These are phyloP conservation scores for Puccinia polysora DNA, from an alignment of 1,284 basidiomycete species.

Conservation along the genomic window DNA sequence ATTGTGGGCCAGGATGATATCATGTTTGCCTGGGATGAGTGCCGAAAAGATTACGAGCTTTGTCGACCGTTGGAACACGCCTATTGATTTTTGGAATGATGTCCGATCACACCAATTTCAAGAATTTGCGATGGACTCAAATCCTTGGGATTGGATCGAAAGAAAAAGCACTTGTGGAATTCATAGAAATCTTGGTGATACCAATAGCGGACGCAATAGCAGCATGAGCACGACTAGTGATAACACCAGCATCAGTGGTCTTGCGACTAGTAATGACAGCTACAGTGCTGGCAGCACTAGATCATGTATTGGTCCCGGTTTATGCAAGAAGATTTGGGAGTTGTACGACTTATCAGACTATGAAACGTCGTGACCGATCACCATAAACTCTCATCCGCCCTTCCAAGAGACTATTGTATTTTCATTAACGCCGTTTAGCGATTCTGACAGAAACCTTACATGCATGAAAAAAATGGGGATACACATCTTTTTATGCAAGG, in stretches of 20 bases:
- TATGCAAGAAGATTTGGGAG: constrained; percentile 32
- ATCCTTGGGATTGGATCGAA: constrained; percentile 29
- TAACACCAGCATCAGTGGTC: not conserved
- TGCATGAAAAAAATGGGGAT: too few relatives aligned
- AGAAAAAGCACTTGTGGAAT: not conserved
- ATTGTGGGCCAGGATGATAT: constrained; percentile 58
- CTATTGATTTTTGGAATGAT: constrained; percentile 54
- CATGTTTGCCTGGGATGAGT: constrained; percentile 58
- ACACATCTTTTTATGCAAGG: too few relatives aligned
- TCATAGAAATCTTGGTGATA: too few relatives aligned
- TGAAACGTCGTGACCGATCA: not conserved
- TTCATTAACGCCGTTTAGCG: too few relatives aligned
- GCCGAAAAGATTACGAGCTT: constrained; percentile 57
- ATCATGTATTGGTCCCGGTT: constrained; percentile 2
- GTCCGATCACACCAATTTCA: too few relatives aligned
- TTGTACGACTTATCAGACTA: constrained; percentile 19
- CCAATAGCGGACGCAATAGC: too few relatives aligned
- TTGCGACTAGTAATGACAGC: too few relatives aligned
- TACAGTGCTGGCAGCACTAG: not conserved
- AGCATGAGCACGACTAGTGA: too few relatives aligned
- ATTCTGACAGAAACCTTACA: too few relatives aligned
- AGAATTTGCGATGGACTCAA: too few relatives aligned
- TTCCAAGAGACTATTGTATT: too few relatives aligned
- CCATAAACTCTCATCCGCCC: too few relatives aligned
- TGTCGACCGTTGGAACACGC: constrained; percentile 57